Evolutionary conservation across 2,329 filamentous ascomycete genomes (phyloP).

Genomic region (Stagonosporopsis chrysanthemi): DNA sequence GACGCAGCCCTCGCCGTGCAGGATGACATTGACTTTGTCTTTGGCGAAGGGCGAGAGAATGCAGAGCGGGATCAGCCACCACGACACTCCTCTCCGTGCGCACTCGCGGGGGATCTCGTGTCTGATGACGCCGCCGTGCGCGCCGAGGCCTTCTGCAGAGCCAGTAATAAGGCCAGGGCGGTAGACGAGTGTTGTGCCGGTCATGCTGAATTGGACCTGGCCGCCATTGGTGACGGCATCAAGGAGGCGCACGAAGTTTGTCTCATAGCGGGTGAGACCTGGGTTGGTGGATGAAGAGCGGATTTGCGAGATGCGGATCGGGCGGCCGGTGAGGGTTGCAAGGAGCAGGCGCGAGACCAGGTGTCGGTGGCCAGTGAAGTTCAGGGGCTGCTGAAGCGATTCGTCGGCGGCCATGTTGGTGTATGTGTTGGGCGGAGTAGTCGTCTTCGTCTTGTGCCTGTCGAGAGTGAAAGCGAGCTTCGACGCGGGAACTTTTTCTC

Average conservation of each 20-base stretch:
- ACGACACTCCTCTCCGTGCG: slow-evolving; percentile 82
- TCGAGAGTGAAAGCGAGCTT: slow-evolving; percentile 8
- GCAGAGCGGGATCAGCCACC: slow-evolving; percentile 89
- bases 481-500: slow-evolving; percentile 30
- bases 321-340: slow-evolving; percentile 86
- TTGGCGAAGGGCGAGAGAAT: slow-evolving; percentile 94
- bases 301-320: slow-evolving; percentile 93
- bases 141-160: slow-evolving; percentile 76
- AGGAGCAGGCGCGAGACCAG: slow-evolving; percentile 86
- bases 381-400: slow-evolving; percentile 61
- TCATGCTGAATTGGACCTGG: slow-evolving; percentile 94
- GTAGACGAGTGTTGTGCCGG: slow-evolving; percentile 91
- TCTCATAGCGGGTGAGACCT: slow-evolving; percentile 88
- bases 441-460: slow-evolving; percentile 4
- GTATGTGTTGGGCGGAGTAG: not conserved
- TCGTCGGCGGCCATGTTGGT: slow-evolving; percentile 43
- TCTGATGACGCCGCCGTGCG: slow-evolving; percentile 75
- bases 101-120: slow-evolving; percentile 81
- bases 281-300: slow-evolving; percentile 86
- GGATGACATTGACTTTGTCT: slow-evolving; percentile 85
- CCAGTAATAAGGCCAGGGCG: slow-evolving; percentile 92
- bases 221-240: slow-evolving; percentile 95
- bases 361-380: slow-evolving; percentile 83
- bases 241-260: slow-evolving; percentile 93
- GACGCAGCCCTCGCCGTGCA: slow-evolving; percentile 90